Evolutionary conservation across 306 rosid species (phyloP).

Genomic region (apple (Malus domestica)): ASM211411v1 NC_041789.1:29981001-29981500

Average conservation of each 20-base stretch:
- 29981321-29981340: conserved; percentile 78
- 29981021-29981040: background rate
- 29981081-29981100: conserved; percentile 61
- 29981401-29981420: conserved; percentile 16
- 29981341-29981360: conserved; percentile 82
- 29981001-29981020: background rate
- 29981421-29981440: conserved; percentile 63
- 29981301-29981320: conserved; percentile 89
- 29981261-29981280: conserved; percentile 4
- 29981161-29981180: conserved; percentile 37
- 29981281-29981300: background rate
- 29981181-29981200: conserved; percentile 91
- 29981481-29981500: conserved; percentile 95
- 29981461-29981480: conserved; percentile 72
- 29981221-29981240: conserved; percentile 49
- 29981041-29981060: background rate
- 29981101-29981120: conserved; percentile 73
- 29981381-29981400: conserved; percentile 7
- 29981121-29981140: conserved; percentile 63
- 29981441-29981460: conserved; percentile 60
- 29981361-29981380: conserved; percentile 18
- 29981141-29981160: conserved; percentile 46
- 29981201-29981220: conserved; percentile 70
- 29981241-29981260: background rate
- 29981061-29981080: conserved; percentile 2